phyloP scores from a whole-genome alignment of 2,329 filamentous ascomycete genomes.

The Thermomyces lanuginosus region DNA sequence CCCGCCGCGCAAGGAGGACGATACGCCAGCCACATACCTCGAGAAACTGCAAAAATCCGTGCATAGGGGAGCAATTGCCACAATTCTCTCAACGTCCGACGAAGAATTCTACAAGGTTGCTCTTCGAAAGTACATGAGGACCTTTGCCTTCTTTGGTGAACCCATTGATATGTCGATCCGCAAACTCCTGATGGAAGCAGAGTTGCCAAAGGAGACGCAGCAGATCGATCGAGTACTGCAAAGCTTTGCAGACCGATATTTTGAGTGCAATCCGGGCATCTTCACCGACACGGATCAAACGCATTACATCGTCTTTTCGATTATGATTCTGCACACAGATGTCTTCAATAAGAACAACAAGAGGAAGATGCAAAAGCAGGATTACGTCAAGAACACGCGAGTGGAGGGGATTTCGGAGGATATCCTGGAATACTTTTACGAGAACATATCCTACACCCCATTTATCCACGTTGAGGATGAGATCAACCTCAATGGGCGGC shows the following conservation, averaged over 20 bases:
- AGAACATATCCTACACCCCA: slow-evolving; percentile 95
- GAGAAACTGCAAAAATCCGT: slow-evolving; percentile 66
- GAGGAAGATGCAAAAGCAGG: slow-evolving; percentile 90
- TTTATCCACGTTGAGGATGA: slow-evolving; percentile 97
- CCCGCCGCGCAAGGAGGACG: slow-evolving; percentile 68
- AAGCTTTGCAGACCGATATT: slow-evolving; percentile 88
- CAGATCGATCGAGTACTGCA: slow-evolving; percentile 92
- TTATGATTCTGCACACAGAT: slow-evolving; percentile 90
- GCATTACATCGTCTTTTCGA: slow-evolving; percentile 95
- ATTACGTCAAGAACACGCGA: slow-evolving; percentile 88
- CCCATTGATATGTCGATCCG: slow-evolving; percentile 96
- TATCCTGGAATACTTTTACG: slow-evolving; percentile 88
- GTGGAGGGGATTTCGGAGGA: slow-evolving; percentile 89
- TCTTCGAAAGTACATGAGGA: slow-evolving; percentile 84
- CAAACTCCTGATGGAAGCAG: slow-evolving; percentile 90
- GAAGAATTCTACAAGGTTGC: slow-evolving; percentile 73
- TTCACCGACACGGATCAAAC: slow-evolving; percentile 70
- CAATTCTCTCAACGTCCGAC: slow-evolving; percentile 66
- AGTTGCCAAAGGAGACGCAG: slow-evolving; percentile 91
- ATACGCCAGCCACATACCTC: slow-evolving; percentile 80
- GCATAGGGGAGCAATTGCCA: slow-evolving; percentile 67
- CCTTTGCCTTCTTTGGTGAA: slow-evolving; percentile 88
- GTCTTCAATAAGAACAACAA: slow-evolving; percentile 99
- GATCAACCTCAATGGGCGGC: slow-evolving; percentile 52
- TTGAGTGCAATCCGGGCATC: slow-evolving; percentile 95